Percentiles rank a stretch among this genome's conserved stretches.
phyloP scores from a whole-genome alignment of 345 rosid species.

The Carallia pectinifolia region DNA sequence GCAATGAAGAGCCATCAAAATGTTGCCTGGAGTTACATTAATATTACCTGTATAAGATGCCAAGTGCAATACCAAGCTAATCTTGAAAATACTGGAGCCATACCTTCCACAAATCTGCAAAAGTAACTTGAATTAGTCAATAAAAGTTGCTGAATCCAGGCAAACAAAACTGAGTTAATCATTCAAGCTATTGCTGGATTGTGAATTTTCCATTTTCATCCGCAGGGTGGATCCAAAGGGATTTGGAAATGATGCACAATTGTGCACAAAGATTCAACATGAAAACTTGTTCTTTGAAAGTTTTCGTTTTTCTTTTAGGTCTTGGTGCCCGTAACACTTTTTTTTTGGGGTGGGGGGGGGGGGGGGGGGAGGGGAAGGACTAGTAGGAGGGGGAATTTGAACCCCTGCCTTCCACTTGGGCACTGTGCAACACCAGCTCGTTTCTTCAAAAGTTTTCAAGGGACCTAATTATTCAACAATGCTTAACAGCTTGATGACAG shows the following conservation, averaged over 20 bases:
- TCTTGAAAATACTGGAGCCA: constrained; percentile 99
- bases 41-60: constrained; percentile 93
- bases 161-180: background rate
- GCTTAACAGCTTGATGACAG: background rate
- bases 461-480: background rate
- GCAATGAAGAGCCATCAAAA: background rate
- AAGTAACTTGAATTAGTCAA: constrained; percentile 1
- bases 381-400: too few relatives aligned
- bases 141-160: background rate
- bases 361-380: too few relatives aligned
- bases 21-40: background rate
- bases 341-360: too few relatives aligned
- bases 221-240: too few relatives aligned
- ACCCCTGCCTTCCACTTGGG: too few relatives aligned
- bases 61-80: constrained; percentile 98
- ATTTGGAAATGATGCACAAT: too few relatives aligned
- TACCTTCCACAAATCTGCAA: constrained; percentile 92
- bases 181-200: background rate
- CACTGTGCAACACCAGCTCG: too few relatives aligned
- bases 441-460: background rate
- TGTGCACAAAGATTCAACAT: too few relatives aligned
- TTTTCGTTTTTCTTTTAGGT: too few relatives aligned
- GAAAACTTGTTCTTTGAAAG: background rate
- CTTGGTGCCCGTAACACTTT: too few relatives aligned
- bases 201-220: too few relatives aligned